Conservation (phyloP, 106 monocot species). For the Gastrodia elata region DNA sequence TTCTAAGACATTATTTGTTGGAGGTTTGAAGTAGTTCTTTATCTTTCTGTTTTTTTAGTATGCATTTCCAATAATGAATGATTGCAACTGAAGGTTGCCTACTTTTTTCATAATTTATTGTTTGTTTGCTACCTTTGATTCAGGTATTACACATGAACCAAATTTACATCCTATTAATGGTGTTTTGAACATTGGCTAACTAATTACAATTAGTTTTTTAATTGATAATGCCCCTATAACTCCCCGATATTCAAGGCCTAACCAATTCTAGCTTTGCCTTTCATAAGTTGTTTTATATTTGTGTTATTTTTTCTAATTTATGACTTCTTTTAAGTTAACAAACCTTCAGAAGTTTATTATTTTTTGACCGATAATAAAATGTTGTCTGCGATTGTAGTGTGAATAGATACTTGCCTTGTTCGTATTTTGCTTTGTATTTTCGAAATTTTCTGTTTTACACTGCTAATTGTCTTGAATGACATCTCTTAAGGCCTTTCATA, state of each 20-base stretch:
- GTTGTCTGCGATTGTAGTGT: too few relatives aligned
- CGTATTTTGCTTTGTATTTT: background rate
- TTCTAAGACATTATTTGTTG: slow-evolving; percentile 6
- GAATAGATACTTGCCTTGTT: too few relatives aligned
- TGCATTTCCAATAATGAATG: background rate
- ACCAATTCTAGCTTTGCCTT: background rate
- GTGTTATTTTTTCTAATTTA: too few relatives aligned
- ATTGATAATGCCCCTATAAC: background rate
- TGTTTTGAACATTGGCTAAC: background rate
- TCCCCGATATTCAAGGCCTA: background rate
- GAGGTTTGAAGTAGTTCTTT: background rate
- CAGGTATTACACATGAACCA: background rate
- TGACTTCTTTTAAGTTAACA: background rate
- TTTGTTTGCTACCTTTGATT: background rate
- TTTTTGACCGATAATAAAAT: background rate
- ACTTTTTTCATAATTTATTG: background rate
- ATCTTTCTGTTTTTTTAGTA: background rate
- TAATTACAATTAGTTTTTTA: background rate
- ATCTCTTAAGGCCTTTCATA: slow-evolving; percentile 33
- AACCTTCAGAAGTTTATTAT: background rate
- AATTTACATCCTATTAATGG: background rate
- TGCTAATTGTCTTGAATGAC: background rate
- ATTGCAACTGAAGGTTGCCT: background rate
- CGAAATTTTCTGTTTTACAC: background rate
- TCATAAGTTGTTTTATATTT: background rate